Evolutionary conservation across 768 basidiomycete species (phyloP).

Genomic region (Mycena epipterygia): DNA sequence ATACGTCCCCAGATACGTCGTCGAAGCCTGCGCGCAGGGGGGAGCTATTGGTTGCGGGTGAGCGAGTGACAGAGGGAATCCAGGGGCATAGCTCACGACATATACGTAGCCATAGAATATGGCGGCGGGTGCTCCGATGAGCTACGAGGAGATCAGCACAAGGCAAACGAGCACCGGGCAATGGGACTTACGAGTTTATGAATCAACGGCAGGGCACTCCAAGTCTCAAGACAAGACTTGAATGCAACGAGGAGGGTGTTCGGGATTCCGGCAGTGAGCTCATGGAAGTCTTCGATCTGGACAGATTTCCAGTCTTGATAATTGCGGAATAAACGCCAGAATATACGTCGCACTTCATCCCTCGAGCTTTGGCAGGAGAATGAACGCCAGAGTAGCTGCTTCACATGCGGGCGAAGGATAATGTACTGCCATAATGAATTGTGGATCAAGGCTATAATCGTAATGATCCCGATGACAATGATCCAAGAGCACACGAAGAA

Average conservation of each 20-base stretch:
- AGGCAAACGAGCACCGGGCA: neutral
- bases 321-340: neutral
- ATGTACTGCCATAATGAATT: neutral
- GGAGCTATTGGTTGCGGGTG: neutral
- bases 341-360: neutral
- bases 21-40: neutral
- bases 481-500: neutral
- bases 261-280: neutral
- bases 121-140: neutral
- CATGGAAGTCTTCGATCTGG: neutral
- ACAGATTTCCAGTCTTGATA: neutral
- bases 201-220: neutral
- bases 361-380: neutral
- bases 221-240: neutral
- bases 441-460: too few relatives aligned
- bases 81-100: neutral
- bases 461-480: neutral
- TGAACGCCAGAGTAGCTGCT: neutral
- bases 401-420: neutral
- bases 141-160: neutral
- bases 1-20: neutral
- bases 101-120: slow-evolving; percentile 2
- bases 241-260: neutral
- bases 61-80: neutral
- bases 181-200: neutral